Evolutionary conservation across 2,329 filamentous ascomycete genomes (phyloP).

Genomic region (Aureobasidium subglaciale): DNA sequence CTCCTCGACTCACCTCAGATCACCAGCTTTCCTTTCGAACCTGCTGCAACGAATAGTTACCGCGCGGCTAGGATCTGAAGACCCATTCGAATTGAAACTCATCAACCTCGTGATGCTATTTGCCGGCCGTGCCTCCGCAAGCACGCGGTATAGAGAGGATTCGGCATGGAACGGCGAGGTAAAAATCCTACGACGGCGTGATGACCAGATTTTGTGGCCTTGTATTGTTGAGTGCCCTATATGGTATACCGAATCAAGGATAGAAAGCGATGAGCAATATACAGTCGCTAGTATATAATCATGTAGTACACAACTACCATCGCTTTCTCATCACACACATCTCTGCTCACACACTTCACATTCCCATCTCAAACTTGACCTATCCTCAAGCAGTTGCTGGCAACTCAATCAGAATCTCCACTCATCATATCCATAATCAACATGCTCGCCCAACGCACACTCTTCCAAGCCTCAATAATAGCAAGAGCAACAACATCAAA

Average conservation of each 20-base stretch:
- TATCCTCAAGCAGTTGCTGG: too few species aligned
- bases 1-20: neutral
- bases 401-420: too few species aligned
- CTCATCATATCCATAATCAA: neutral
- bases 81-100: neutral
- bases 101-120: too few species aligned
- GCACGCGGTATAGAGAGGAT: neutral
- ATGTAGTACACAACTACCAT: neutral
- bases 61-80: neutral
- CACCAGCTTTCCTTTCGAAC: neutral
- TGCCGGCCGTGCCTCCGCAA: too few species aligned
- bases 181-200: constrained; percentile 3
- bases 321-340: too few species aligned
- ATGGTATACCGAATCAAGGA: neutral
- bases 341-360: neutral
- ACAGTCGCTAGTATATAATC: neutral
- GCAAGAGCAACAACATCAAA: neutral
- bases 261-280: neutral
- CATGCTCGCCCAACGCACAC: neutral
- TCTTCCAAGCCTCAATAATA: neutral
- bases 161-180: neutral
- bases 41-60: neutral
- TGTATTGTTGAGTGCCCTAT: neutral
- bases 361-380: neutral
- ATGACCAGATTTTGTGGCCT: neutral